Evolutionary conservation across 495 filamentous ascomycete genomes (phyloP).

Genomic region (Aspergillus carlsbadensis): DNA sequence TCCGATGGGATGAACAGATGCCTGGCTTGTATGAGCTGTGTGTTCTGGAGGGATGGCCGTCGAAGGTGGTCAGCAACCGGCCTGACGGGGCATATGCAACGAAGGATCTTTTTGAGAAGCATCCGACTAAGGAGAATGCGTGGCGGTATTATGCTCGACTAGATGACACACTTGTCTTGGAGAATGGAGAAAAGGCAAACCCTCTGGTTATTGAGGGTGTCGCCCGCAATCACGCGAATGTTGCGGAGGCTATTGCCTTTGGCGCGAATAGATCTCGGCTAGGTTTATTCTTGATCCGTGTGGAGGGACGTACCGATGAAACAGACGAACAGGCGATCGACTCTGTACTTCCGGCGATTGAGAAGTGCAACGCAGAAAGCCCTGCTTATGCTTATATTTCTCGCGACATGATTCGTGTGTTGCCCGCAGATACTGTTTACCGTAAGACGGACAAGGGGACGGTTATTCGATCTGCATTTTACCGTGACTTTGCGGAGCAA

Average conservation of each 20-base stretch:
- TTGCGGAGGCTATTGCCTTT: constrained; percentile 33
- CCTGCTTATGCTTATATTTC: constrained; percentile 50
- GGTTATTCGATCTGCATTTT: constrained; percentile 50
- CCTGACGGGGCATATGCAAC: constrained; percentile 58
- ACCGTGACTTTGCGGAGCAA: constrained; percentile 39
- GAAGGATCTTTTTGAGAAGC: constrained; percentile 54
- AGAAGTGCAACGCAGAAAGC: constrained; percentile 38
- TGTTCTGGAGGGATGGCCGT: constrained; percentile 57
- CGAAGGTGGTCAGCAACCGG: constrained; percentile 57
- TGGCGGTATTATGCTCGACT: constrained; percentile 58
- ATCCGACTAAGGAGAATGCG: constrained; percentile 45
- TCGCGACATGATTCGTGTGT: constrained; percentile 45
- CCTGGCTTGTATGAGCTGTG: constrained; percentile 55
- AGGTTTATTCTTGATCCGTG: constrained; percentile 44
- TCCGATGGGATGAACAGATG: constrained; percentile 51
- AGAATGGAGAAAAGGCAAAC: constrained; percentile 65
- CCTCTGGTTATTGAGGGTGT: constrained; percentile 54
- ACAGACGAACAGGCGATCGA: constrained; percentile 41
- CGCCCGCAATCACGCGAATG: constrained; percentile 23
- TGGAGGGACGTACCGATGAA: constrained; percentile 20
- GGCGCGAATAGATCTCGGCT: constrained; percentile 26
- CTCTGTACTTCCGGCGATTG: constrained; percentile 42
- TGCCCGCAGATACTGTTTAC: constrained; percentile 41
- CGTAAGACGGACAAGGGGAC: constrained; percentile 52
- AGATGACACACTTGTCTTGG: constrained; percentile 57